Evolutionary conservation across 441 rosid genomes (phyloP), one percentile per base, ranked within the genome.

Genomic region (Metrosideros polymorpha): DNA sequence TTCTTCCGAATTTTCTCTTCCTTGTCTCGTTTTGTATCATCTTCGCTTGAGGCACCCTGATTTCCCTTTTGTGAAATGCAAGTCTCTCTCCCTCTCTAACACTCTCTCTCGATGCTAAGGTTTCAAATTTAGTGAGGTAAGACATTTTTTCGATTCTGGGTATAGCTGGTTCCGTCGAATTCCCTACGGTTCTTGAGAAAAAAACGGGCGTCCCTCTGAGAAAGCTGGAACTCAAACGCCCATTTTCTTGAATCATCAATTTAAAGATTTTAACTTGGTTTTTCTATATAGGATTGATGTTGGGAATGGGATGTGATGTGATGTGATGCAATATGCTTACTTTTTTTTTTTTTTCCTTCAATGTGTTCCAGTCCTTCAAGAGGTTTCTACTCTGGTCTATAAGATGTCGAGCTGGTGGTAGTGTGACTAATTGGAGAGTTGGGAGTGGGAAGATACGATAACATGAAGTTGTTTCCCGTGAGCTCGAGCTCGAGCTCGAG

Each of bases 391-490:
- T 71, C 22, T 35, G 79, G 47, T 42, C 39, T 39, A 6, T 22
- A 13, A 71, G 91, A 89, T 91, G 91, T 82, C 61, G 90, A 91
- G 91, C 77, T 88, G 88, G 84, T 90, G 91, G 89, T 55, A 27
- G 39, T 76, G 77, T n/a, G 53, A 8, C 79, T 52, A 83, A 86
- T 84, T 87, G 90, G 85, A 86, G 85, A 76, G 84, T 51, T 86
- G 79, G 79, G 85, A 84, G 87, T 57, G 63, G 84, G 53, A 53
- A 75, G 55, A 45, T 86, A 45, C 83, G 63, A 57, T 24, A 90
- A 86, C 89, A 97, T 97, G 99, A 92, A 94, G 93, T 90, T 93
- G 91, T 93, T 95, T 89, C 92, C 95, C 3, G 42, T 52, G 83
- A 39, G 85, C 39, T 90, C 92, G 89, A 91, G 91, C 86, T 91